These are phyloP conservation scores for Myotisia sp. DNA, from an alignment of 2,329 filamentous ascomycete species.

Conservation along the genomic window DNA sequence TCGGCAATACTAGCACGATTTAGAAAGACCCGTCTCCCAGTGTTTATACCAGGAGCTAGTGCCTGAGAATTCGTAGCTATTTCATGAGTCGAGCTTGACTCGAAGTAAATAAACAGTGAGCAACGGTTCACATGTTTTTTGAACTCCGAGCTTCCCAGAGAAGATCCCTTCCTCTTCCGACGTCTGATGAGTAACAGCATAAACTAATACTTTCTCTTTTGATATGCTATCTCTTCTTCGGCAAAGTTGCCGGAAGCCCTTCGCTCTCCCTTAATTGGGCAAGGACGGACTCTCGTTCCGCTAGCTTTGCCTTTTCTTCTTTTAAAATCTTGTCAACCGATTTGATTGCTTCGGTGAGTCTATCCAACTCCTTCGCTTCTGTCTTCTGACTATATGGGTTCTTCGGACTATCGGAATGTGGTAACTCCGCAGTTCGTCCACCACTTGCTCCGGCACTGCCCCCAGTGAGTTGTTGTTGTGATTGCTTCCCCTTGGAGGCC, in stretches of 20 bases:
- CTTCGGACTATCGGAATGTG: constrained; percentile 49
- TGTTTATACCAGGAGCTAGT: no score
- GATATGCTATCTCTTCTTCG: constrained; percentile 32
- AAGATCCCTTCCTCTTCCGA: no score
- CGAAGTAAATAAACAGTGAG: no score
- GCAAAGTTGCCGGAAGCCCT: constrained; percentile 22
- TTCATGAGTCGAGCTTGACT: no score
- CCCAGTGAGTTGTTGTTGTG: constrained; percentile 15
- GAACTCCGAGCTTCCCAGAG: no score
- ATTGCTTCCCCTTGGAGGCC: constrained; percentile 45
- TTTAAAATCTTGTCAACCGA: constrained; percentile 48
- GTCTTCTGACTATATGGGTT: constrained; percentile 62
- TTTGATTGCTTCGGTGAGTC: constrained; percentile 47
- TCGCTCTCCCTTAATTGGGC: constrained; percentile 37
- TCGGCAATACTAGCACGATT: no score
- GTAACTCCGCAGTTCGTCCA: constrained; percentile 61
- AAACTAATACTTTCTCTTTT: no score
- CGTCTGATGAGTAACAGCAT: no score
- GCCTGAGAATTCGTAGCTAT: no score
- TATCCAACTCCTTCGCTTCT: constrained; percentile 51
- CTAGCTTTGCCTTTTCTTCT: constrained; percentile 48
- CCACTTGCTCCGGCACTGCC: constrained; percentile 37
- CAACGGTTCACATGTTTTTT: no score
- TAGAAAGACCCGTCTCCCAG: no score
- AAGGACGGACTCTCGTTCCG: constrained; percentile 47